Evolutionary conservation across 768 basidiomycete genomes (phyloP), one percentile per base, ranked within the genome.

Genomic region (Coprinopsis strossmayeri): DNA sequence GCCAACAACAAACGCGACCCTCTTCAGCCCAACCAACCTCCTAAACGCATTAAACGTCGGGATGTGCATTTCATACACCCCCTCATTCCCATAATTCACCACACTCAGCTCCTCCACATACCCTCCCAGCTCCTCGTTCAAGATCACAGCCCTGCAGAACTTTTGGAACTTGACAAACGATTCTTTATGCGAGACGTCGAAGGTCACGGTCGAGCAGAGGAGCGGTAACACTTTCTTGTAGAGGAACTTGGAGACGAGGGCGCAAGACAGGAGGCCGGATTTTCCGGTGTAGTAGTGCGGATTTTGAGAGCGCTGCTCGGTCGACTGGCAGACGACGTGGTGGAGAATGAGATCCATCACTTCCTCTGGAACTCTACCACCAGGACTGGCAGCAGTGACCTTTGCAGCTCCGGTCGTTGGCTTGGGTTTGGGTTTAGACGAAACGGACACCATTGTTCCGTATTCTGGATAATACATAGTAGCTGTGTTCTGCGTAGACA

Each of bases 1-100:
- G 30, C 35, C 35, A 10, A 45, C 28, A 3, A 28, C 18, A 45
- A 45, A 45, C 15, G 12, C n/a, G 4, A 45, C 4, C 28, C 15
- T 28, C 28, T 32, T 45, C n/a, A 45, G 18, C 27, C 15, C 13
- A 13, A 3, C 20, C 9, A 45, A 30, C 9, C 15, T 27, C 28
- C 43, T 27, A 20, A 45, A 45, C 28, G 43, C 43, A 18, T 45
- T 45, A 27, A 45, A 45, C 5, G 28, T 20, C 5, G 43, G 43
- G 28, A 45, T 32, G 27, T 45, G 43, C 4, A 28, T 11, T 23
- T 45, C 43, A 5, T 18, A 45, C 26, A 45, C 27, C 9, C n/a
- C n/a, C n/a, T 20, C 18, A 11, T 25, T 25, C 15, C n/a, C n/a
- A 15, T 45, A 13, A 20, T 27, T 45, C 4, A 27, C 28, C 25